phyloP scores from a whole-genome alignment of 805 yeast genomes.

The Naumovozyma dairenensis region DNA sequence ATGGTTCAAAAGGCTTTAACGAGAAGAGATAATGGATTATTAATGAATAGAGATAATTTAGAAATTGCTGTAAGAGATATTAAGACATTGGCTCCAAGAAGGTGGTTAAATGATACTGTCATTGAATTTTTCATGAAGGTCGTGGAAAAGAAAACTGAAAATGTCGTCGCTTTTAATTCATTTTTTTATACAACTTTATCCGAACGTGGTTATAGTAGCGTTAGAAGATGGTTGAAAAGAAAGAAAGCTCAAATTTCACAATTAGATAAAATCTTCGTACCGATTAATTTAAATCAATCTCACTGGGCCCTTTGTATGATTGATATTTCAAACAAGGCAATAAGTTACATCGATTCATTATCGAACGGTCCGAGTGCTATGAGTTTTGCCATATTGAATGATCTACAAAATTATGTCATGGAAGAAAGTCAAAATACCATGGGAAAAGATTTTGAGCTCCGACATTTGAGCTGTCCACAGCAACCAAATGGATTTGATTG shows the following conservation, averaged over 20 bases:
- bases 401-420: slow-evolving; percentile 51
- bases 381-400: slow-evolving; percentile 32
- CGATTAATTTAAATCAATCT: slow-evolving; percentile 71
- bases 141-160: slow-evolving; percentile 27
- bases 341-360: slow-evolving; percentile 73
- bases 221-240: slow-evolving; percentile 74
- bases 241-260: slow-evolving; percentile 56
- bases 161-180: slow-evolving; percentile 69
- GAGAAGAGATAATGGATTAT: slow-evolving; percentile 19
- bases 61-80: slow-evolving; percentile 62
- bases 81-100: slow-evolving; percentile 53
- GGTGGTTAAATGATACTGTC: slow-evolving; percentile 86
- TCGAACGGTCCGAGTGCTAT: slow-evolving; percentile 31
- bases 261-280: slow-evolving; percentile 62
- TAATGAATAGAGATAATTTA: slow-evolving; percentile 33
- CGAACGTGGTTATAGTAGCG: slow-evolving; percentile 69
- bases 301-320: slow-evolving; percentile 91
- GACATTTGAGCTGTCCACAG: slow-evolving; percentile 52
- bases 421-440: slow-evolving; percentile 47
- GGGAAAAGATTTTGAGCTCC: slow-evolving; percentile 28
- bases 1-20: slow-evolving; percentile 24
- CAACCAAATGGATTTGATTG: slow-evolving; percentile 90
- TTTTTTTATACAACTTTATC: slow-evolving; percentile 74
- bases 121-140: slow-evolving; percentile 67
- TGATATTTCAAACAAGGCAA: slow-evolving; percentile 47